Evolutionary conservation across 768 basidiomycete genomes (phyloP).

Genomic region (Trametes cubensis): DNA sequence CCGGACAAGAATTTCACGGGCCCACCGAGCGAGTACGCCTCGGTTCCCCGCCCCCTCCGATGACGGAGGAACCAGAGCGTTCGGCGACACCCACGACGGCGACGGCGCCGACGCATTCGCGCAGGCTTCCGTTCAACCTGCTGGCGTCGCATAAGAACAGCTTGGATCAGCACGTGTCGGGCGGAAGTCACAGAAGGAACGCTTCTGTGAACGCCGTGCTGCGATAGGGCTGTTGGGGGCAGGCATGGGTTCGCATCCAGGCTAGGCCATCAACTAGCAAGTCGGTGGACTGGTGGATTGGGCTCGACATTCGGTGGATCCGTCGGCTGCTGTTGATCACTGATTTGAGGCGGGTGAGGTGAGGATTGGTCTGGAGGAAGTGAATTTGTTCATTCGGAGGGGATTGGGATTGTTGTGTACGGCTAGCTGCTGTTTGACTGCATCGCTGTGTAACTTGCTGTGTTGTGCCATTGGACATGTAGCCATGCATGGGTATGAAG

Average conservation of each 20-base stretch:
- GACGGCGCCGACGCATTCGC: conserved; percentile 33
- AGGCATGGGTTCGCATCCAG: background rate
- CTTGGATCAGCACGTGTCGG: conserved; percentile 37
- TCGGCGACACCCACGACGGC: conserved; percentile 49
- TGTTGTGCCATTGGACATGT: conserved; percentile 23
- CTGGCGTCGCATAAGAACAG: conserved; percentile 45
- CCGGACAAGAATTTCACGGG: conserved; percentile 50
- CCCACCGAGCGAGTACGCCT: conserved; percentile 69
- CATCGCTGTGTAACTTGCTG: conserved; percentile 27
- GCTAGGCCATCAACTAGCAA: background rate
- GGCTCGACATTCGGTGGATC: background rate
- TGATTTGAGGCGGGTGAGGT: background rate
- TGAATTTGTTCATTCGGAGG: conserved; percentile 7
- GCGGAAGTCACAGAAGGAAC: conserved; percentile 44
- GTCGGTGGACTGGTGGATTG: background rate
- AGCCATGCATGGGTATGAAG: conserved; percentile 2
- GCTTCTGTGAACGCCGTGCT: conserved; percentile 39
- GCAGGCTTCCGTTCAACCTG: conserved; percentile 71
- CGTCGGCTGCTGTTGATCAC: background rate
- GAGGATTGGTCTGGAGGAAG: background rate
- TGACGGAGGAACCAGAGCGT: conserved; percentile 39
- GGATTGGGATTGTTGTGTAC: conserved; percentile 5
- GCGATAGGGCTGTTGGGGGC: conserved; percentile 16
- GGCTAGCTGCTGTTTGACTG: conserved; percentile 14
- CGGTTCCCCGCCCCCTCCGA: conserved; percentile 71